phyloP scores from a whole-genome alignment of 441 rosid genomes.

The Syzygium syzygioides region DNA sequence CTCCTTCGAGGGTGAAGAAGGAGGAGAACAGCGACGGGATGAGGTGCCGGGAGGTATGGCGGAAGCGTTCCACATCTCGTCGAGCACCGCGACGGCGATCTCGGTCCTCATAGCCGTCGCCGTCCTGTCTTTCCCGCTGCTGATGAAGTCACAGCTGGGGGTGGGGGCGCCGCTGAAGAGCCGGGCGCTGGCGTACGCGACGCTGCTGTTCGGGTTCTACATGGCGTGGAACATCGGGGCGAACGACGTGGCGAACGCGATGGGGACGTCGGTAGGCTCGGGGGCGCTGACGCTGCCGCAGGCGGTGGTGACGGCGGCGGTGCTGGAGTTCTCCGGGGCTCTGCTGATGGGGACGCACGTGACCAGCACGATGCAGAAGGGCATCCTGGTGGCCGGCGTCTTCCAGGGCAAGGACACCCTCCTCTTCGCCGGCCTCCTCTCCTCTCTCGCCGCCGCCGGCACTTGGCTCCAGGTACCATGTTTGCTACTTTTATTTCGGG shows the following conservation, averaged over 20 bases:
- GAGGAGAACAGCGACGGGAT: slow-evolving; percentile 13
- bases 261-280: slow-evolving; percentile 98
- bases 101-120: slow-evolving; percentile 61
- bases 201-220: slow-evolving; percentile 84
- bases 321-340: slow-evolving; percentile 97
- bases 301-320: slow-evolving; percentile 89
- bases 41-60: slow-evolving; percentile 61
- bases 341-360: slow-evolving; percentile 96
- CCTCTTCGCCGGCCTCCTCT: slow-evolving; percentile 86
- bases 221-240: slow-evolving; percentile 99
- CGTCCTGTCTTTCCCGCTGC: slow-evolving; percentile 61
- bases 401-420: slow-evolving; percentile 84
- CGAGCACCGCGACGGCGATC: slow-evolving; percentile 66
- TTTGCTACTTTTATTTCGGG: too few relatives aligned
- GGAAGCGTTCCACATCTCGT: slow-evolving; percentile 68
- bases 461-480: slow-evolving; percentile 89
- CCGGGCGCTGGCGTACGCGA: slow-evolving; percentile 60
- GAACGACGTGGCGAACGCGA: slow-evolving; percentile 98
- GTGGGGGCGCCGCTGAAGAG: slow-evolving; percentile 62
- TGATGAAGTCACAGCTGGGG: slow-evolving; percentile 59
- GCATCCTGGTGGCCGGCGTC: slow-evolving; percentile 78
- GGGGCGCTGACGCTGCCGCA: slow-evolving; percentile 81
- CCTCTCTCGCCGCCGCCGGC: slow-evolving; percentile 94
- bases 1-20: slow-evolving; percentile 62
- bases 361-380: slow-evolving; percentile 97